These are phyloP conservation scores for Penicillium oxalicum DNA, from an alignment of 2,329 filamentous ascomycete species.

Conservation along the genomic window DNA sequence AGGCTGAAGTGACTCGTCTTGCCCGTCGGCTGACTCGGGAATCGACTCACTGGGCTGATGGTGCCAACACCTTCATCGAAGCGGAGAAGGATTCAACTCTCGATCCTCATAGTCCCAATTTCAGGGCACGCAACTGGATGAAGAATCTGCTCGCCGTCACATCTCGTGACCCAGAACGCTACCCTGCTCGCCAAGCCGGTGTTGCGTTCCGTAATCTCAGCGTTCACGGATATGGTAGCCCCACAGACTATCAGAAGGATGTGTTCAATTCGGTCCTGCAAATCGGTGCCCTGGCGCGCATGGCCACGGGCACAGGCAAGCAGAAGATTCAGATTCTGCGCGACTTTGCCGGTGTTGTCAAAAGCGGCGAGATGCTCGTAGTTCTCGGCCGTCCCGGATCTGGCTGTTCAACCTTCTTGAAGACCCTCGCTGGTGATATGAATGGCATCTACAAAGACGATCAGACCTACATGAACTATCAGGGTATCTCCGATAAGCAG, in stretches of 20 bases:
- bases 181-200: constrained; percentile 53
- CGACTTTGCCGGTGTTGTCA: constrained; percentile 59
- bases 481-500: constrained; percentile 47
- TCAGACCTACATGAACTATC: constrained; percentile 72
- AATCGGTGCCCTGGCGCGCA: constrained; percentile 29
- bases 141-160: constrained; percentile 43
- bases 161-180: constrained; percentile 48
- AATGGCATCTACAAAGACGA: constrained; percentile 71
- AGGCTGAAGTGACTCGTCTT: constrained; percentile 29
- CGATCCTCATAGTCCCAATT: constrained; percentile 42
- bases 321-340: constrained; percentile 56
- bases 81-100: constrained; percentile 31
- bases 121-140: constrained; percentile 44
- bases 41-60: constrained; percentile 27
- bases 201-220: constrained; percentile 63
- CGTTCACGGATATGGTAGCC: constrained; percentile 60
- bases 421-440: constrained; percentile 77
- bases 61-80: constrained; percentile 34
- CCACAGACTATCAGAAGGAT: constrained; percentile 61
- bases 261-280: constrained; percentile 35
- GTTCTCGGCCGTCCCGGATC: constrained; percentile 49
- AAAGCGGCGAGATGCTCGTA: constrained; percentile 52
- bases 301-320: constrained; percentile 32
- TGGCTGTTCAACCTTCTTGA: constrained; percentile 76
- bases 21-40: constrained; percentile 33